Base-by-base conservation (phyloP, 164 flowering plant species). In the Piper betle region DNA sequence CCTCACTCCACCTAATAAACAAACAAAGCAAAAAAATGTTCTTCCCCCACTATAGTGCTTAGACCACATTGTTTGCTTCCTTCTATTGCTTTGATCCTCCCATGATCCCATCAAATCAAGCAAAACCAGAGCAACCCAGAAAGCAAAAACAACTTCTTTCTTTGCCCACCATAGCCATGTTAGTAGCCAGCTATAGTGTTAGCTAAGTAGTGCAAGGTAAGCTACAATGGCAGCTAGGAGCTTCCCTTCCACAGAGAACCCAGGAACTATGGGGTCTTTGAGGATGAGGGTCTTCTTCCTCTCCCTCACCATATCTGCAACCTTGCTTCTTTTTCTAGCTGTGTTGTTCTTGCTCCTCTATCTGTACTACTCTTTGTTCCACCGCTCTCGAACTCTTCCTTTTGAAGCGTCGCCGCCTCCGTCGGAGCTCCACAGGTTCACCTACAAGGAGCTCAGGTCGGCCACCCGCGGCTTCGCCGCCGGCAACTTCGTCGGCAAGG, bases 401-500 rank as follows among this genome's bases (percentile, higher is more conserved):
- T 81, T 82, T 58, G 90, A 86, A 58, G 33, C 33, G 33, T 72
- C 86, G 17, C 52, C 63, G 46, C 61, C 89, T 6, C 83, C 87
- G 2, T 57, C 67, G 17, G 80, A 81, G 74, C 83, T 89, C 55
- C 84, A 76, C 19, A 78, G 68, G 17, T 92, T 83, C 73, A 71
- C 83, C 7, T 86, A 80, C 86, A 79, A 64, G 25, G 98, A 93
- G 76, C 83, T 93, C 37, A 81, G 78, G 62, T 66, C 73, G 15
- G 96, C 96, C 20, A 87, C 98, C 42, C 68, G 79, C 61, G 73
- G 64, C 7, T 93, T 89, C 70, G 70, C 64, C 59, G 74, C 65
- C 2, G 72, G 78, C 5, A 86, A 90, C 53, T 59, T 73, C 38
- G 73, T 92, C 17, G 98, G 98, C 0, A 84, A 80, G 73, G 98